These are phyloP conservation scores for Rutstroemia sp. DNA, from an alignment of 2,329 filamentous ascomycete genomes.

Conservation along the genomic window DNA sequence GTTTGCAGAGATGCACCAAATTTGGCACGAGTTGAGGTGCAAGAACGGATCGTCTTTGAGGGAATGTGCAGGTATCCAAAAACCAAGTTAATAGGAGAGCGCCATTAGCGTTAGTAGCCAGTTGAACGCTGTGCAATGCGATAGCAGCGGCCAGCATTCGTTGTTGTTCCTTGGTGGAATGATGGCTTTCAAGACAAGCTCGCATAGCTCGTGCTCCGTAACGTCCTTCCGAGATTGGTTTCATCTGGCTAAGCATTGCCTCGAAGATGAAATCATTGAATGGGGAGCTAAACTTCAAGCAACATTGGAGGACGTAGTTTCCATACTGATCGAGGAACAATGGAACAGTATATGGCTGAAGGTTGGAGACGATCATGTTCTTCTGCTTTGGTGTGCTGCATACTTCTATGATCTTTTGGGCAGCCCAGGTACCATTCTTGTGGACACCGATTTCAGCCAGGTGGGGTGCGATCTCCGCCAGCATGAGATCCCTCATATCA, in stretches of 20 bases:
- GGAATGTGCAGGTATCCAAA: constrained; percentile 95
- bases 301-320: constrained; percentile 97
- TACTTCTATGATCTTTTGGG: constrained; percentile 98
- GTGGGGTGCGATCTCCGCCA: constrained; percentile 79
- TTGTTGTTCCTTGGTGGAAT: constrained; percentile 91
- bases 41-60: constrained; percentile 80
- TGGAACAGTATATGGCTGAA: constrained; percentile 80
- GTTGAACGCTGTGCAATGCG: constrained; percentile 90
- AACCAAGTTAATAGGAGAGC: constrained; percentile 95
- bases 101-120: constrained; percentile 93
- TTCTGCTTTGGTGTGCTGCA: constrained; percentile 73
- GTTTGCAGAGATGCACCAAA: constrained; percentile 90
- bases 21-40: constrained; percentile 89
- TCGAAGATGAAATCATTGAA: constrained; percentile 98
- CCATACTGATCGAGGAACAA: constrained; percentile 97
- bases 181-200: constrained; percentile 92
- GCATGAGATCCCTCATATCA: constrained; percentile 82
- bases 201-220: constrained; percentile 96
- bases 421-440: constrained; percentile 99
- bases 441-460: constrained; percentile 95
- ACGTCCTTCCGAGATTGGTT: constrained; percentile 86
- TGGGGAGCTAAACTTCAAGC: constrained; percentile 80
- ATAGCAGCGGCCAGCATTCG: constrained; percentile 90
- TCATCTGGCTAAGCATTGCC: constrained; percentile 88
- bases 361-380: constrained; percentile 72